Base-by-base conservation (phyloP, 352 stramenopile genomes). In the Globisporangium perplexum region DNA sequence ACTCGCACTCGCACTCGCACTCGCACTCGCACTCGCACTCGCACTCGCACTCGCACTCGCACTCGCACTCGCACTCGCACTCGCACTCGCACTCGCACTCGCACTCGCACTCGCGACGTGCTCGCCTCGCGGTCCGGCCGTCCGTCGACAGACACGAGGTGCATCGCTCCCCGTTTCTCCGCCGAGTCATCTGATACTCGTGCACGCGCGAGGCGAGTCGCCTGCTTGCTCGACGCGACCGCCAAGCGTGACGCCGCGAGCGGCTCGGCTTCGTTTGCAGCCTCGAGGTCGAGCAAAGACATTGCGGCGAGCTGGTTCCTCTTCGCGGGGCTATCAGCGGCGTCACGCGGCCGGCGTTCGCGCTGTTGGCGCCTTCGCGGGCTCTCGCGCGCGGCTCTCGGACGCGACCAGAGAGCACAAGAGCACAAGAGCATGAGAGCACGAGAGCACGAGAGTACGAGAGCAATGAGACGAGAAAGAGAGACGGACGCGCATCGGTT, bases 141-240 rank as follows among this genome's bases (percentile, higher is more conserved):
- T 45, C 31, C 35, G 48, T 44, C 48, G 48, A 53, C 33, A 53
- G 36, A 31, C 48, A 45, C 45, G 48, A 53, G 47, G 22, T 53
- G 47, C 30, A 31, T n/a, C 5, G 22, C 28, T 20, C 30, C 30
- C 18, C 39, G 39, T 45, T 45, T 45, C 39, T 45, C 33, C 33
- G 33, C 12, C 33, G 33, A 17, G 39, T 10, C 36, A 48, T 48
- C 50, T 55, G 50, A 55, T 55, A 48, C 50, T 22, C 11, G 24
- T 28, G n/a, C 49, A 44, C 6, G n/a, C 4, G 39, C n/a, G 18
- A 44, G 39, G 20, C 38, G 12, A 10, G 6, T 42, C 36, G 17
- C 36, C 4, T 18, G 17, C 15, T 6, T 44, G 7, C 18, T 12
- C 39, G n/a, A 7, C 33, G 33, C 33, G 36, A 20, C 15, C 5